Evolutionary conservation across 345 rosid genomes (phyloP).

Genomic region (sweet orange (Citrus sinensis)): DVS_A1.0 CM039169.1:32058501-32059000

Average conservation of each 20-base stretch:
- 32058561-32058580: constrained; percentile 78
- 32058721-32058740: not conserved
- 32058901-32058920: constrained; percentile 5
- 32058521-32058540: constrained; percentile 75
- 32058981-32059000: constrained; percentile 91
- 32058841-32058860: not conserved
- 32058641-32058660: constrained; percentile 23
- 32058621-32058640: constrained; percentile 84
- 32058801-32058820: not conserved
- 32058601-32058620: constrained; percentile 89
- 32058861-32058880: not conserved
- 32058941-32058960: constrained; percentile 91
- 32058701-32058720: not conserved
- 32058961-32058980: constrained; percentile 68
- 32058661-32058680: constrained; percentile 4
- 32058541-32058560: constrained; percentile 73
- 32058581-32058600: constrained; percentile 96
- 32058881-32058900: constrained; percentile 2
- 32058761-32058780: constrained; percentile 1
- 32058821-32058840: not conserved
- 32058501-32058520: constrained; percentile 91
- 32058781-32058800: not conserved
- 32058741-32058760: not conserved
- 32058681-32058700: constrained; percentile 3
- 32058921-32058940: constrained; percentile 89